Evolutionary conservation across 2,329 filamentous ascomycete genomes (phyloP), one percentile per base, ranked within the genome.

Genomic region (Huntiella abstrusa): DNA sequence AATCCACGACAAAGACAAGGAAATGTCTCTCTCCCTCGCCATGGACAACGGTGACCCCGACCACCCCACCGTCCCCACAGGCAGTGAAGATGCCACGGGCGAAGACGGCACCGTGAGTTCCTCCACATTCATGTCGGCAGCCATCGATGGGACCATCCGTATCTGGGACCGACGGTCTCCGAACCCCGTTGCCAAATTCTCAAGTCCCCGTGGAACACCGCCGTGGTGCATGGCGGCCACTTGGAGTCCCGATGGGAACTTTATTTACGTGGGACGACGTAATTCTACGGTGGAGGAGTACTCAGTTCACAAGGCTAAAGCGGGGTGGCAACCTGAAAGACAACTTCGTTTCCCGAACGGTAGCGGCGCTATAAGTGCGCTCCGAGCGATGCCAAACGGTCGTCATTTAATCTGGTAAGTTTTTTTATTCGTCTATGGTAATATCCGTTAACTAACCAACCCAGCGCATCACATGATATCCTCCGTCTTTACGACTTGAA

Each of bases 141-240:
- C 84, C 2, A 84, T 88, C 6, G 82, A 96, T 62, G 87, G 88
- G 45, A 79, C 78, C 0, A 68, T 98, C 39, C 80, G 86, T n/a
- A 77, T 98, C 53, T 98, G 91, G 88, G 93, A 98, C 56, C 69
- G 80, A 3, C 77, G 91, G 15, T 74, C 82, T 52, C 73, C 73
- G 1, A 72, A 80, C 33, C 81, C 88, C 0, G 70, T 94, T 1
- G 86, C 91, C 2, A 76, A 79, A 22, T 88, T 96, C 48, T 68
- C 70, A 1, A 83, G 82, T 13, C 69, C 77, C 8, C 73, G 76
- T 8, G 77, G 77, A 13, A 83, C 85, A 1, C 88, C 91, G 1
- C 91, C 88, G 0, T 98, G 88, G 88, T 96, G 88, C 61, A 95
- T 94, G 77, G 87, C 84, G 53, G 85, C 86, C 1, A 94, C 86